phyloP scores from a whole-genome alignment of 2,329 filamentous ascomycete genomes.

The Helotiales sp. region DNA sequence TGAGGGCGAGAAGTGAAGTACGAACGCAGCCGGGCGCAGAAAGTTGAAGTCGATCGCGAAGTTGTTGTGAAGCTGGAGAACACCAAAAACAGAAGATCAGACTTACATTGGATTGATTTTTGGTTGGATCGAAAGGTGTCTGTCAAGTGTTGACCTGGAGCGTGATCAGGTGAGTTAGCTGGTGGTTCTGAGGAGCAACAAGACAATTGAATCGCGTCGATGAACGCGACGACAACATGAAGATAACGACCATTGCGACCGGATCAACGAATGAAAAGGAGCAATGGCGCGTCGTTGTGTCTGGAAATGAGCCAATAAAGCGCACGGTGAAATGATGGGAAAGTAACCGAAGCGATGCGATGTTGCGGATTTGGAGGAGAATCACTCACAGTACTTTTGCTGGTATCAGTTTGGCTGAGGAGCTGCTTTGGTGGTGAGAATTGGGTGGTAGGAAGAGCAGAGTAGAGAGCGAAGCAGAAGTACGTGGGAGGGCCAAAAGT shows the following conservation, averaged over 20 bases:
- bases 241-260: constrained; percentile 8
- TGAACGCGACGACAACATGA: constrained; percentile 33
- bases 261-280: constrained; percentile 20
- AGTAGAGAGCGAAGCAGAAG: not conserved
- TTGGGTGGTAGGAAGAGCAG: constrained; percentile 1
- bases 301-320: constrained; percentile 20
- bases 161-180: constrained; percentile 29
- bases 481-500: not conserved
- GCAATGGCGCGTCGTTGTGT: constrained; percentile 25
- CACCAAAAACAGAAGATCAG: constrained; percentile 14
- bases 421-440: constrained; percentile 2
- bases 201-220: constrained; percentile 31
- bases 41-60: constrained; percentile 29
- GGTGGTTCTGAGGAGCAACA: constrained; percentile 23
- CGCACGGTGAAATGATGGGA: not conserved
- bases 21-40: constrained; percentile 35
- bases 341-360: constrained; percentile 3
- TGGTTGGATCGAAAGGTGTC: constrained; percentile 12
- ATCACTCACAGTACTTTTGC: constrained; percentile 9
- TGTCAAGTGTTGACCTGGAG: constrained; percentile 31
- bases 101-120: constrained; percentile 32
- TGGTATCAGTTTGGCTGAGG: not conserved
- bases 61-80: constrained; percentile 25
- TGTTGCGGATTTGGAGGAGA: not conserved
- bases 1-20: constrained; percentile 11